Evolutionary conservation across 2,329 filamentous ascomycete species (phyloP).

Genomic region (Penicillium fuscoglaucum): DNA sequence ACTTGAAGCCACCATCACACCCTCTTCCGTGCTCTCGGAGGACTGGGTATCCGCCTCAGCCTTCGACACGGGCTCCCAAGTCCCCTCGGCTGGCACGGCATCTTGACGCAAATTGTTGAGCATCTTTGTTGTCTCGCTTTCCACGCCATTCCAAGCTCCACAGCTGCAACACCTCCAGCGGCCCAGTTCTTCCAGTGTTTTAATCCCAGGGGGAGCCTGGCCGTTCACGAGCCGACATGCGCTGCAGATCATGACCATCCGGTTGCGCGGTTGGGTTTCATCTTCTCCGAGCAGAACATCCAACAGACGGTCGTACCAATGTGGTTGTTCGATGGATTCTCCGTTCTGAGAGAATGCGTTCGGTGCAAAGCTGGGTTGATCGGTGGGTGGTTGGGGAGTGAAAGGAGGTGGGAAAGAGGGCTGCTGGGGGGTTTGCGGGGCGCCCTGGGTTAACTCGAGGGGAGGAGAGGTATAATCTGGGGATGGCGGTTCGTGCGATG

Average conservation of each 20-base stretch:
- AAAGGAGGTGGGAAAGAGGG: slow-evolving; percentile 12
- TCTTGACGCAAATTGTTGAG: slow-evolving; percentile 60
- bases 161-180: slow-evolving; percentile 89
- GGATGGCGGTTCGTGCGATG: slow-evolving; percentile 11
- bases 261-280: slow-evolving; percentile 87
- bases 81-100: slow-evolving; percentile 16
- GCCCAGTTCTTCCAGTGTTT: slow-evolving; percentile 74
- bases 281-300: slow-evolving; percentile 93
- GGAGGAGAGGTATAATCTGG: slow-evolving; percentile 36
- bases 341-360: slow-evolving; percentile 46
- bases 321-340: slow-evolving; percentile 49
- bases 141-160: slow-evolving; percentile 74
- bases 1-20: slow-evolving; percentile 28
- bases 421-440: slow-evolving; percentile 17
- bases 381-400: slow-evolving; percentile 24
- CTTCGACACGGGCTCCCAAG: slow-evolving; percentile 28
- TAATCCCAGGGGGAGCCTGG: slow-evolving; percentile 85
- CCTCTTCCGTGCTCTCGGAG: slow-evolving; percentile 28
- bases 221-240: slow-evolving; percentile 89
- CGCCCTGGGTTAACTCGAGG: slow-evolving; percentile 22
- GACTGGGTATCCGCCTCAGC: slow-evolving; percentile 20
- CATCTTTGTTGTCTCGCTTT: slow-evolving; percentile 73
- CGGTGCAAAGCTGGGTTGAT: slow-evolving; percentile 49
- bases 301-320: slow-evolving; percentile 94
- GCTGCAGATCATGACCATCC: slow-evolving; percentile 80